Evolutionary conservation across 371 early-diverging fungal genomes (phyloP), one percentile per base, ranked within the genome.

Genomic region (Rhizopus sp.): DNA sequence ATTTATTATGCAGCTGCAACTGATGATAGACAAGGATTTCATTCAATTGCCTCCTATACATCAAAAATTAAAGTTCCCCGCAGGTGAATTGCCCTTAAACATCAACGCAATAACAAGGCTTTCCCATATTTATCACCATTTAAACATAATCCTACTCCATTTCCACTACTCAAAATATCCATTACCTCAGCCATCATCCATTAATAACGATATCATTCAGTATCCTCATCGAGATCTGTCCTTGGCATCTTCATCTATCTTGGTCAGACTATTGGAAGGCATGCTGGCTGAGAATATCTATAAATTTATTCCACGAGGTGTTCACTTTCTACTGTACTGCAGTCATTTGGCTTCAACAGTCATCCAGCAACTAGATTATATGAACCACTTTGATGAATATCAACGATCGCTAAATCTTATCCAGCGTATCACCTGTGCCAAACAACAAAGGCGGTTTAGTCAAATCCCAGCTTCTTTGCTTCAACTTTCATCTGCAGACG

Each of bases 81-180:
- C 62, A 13, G 55, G 39, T 37, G 57, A 53, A 60, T 38, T 30
- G 50, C 47, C 39, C 40, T 32, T 17, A 5, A 12, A 48, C 29
- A 37, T 66, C 16, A 55, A 62, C 46, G 59, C 61, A 10, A 55
- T 57, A 44, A 53, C 69, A 13, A 69, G 71, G 15, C 59, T 80
- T 38, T 63, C 90, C n/a, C 89, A 92, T 68, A 84, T 93, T 56
- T 78, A 88, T n/a, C 93, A 91, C 76, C 88, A 93, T 72, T 84
- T 87, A 5, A 81, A 88, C 53, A 59, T 89, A 52, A 88, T 93
- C 55, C 60, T 93, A 39, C 81, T 95, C 9, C 93, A 95, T 60
- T 90, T 89, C 5, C 95, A 93, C 16, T 90, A 84, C 55, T 77
- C 80, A n/a, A 66, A 60, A 9, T 53, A 72, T 53, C 80, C 80